Evolutionary conservation across 441 rosid species (phyloP).

Genomic region (Corymbia calophylla): DNA sequence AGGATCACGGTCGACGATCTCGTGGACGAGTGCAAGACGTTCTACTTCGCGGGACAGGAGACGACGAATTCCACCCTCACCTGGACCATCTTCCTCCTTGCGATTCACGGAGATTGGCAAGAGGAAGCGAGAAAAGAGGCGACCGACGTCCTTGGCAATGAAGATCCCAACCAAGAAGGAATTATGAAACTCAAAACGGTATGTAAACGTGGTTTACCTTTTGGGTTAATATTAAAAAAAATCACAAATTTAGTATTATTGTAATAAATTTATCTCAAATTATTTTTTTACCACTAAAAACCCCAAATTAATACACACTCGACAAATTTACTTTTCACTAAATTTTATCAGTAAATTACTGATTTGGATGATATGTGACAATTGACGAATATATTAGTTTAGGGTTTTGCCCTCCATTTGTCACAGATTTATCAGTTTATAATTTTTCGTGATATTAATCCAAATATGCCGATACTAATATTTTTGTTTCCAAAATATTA

Average conservation of each 20-base stretch:
- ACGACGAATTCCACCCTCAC: background rate
- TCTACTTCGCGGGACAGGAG: background rate
- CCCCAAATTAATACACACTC: rapidly evolving
- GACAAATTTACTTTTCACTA: rapidly evolving
- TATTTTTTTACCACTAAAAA: too few relatives aligned
- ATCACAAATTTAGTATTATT: rapidly evolving
- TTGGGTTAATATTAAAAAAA: background rate
- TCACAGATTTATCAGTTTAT: too few relatives aligned
- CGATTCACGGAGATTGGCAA: background rate
- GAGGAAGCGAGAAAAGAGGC: background rate
- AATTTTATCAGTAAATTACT: too few relatives aligned
- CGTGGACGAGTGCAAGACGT: background rate
- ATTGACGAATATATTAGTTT: too few relatives aligned
- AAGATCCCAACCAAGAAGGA: background rate
- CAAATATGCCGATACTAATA: too few relatives aligned
- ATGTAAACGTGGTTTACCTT: background rate
- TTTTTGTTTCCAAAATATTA: rapidly evolving
- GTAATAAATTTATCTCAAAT: too few relatives aligned
- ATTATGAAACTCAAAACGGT: background rate
- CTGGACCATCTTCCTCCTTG: background rate
- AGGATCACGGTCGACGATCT: background rate
- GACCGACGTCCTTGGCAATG: background rate
- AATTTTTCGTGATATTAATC: too few relatives aligned
- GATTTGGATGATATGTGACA: too few relatives aligned
- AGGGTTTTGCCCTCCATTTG: background rate